Evolutionary conservation across 2,329 filamentous ascomycete species (phyloP).

Genomic region (Volutella citrinella): DNA sequence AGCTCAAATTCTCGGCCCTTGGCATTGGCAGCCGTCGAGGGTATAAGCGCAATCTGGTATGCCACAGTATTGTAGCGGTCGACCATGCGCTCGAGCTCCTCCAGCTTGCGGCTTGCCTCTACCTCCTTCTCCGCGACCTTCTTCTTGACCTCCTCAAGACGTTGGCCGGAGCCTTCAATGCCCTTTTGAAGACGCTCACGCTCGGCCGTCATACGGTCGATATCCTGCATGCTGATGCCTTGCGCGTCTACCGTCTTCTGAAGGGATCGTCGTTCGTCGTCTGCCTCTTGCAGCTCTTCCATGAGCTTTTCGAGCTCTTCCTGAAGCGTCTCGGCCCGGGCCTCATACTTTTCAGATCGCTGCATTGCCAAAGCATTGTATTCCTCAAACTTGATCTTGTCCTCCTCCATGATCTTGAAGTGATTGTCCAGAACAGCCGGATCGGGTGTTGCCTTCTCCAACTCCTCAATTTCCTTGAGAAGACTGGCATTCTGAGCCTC

Average conservation of each 20-base stretch:
- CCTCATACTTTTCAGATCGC: constrained; percentile 85
- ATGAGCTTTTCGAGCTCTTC: constrained; percentile 80
- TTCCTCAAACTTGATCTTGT: constrained; percentile 90
- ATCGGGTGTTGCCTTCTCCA: constrained; percentile 83
- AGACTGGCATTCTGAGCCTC: constrained; percentile 83
- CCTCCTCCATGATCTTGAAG: constrained; percentile 91
- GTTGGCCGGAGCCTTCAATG: constrained; percentile 70
- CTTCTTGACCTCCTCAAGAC: constrained; percentile 82
- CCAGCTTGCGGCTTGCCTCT: constrained; percentile 82
- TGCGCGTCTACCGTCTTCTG: constrained; percentile 88
- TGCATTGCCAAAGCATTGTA: constrained; percentile 84
- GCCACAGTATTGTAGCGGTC: constrained; percentile 92
- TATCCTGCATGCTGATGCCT: constrained; percentile 95
- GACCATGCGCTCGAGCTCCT: constrained; percentile 87
- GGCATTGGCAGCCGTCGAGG: constrained; percentile 78
- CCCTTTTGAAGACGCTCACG: constrained; percentile 88
- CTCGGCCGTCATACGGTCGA: constrained; percentile 97
- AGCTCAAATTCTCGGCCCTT: constrained; percentile 85
- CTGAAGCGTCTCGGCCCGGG: constrained; percentile 75
- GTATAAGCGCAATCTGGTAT: constrained; percentile 91
- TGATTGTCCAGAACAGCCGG: constrained; percentile 81
- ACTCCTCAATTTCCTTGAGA: constrained; percentile 80
- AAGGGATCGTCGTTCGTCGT: constrained; percentile 75
- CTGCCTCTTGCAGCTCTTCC: constrained; percentile 71
- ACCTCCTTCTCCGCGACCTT: constrained; percentile 80